phyloP scores from a whole-genome alignment of 768 basidiomycete genomes.

The Leucosporidium scottii region DNA sequence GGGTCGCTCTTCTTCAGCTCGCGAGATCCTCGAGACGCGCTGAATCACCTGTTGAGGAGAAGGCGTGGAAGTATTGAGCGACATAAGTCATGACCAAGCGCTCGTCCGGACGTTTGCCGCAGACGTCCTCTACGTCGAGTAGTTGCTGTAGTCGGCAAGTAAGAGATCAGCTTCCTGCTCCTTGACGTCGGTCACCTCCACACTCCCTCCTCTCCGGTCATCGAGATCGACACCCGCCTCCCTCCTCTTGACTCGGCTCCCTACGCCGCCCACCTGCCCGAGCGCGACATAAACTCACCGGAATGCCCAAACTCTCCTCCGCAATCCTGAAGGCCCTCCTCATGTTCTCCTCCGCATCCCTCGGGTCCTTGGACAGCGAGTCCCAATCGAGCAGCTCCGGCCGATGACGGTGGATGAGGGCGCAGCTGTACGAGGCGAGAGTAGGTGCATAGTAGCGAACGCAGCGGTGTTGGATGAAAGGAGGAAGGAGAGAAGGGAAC shows the following conservation, averaged over 20 bases:
- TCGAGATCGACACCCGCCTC: too few relatives aligned
- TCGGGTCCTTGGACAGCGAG: slow-evolving; percentile 61
- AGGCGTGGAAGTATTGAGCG: slow-evolving; percentile 95
- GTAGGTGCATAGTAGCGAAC: too few relatives aligned
- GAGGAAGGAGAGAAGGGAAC: too few relatives aligned
- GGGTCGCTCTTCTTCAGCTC: too few relatives aligned
- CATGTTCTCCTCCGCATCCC: slow-evolving; percentile 64
- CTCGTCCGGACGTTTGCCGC: slow-evolving; percentile 86
- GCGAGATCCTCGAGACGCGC: too few relatives aligned
- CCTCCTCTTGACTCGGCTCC: too few relatives aligned
- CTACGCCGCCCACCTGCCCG: too few relatives aligned
- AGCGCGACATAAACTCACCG: too few relatives aligned
- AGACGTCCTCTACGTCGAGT: slow-evolving; percentile 91
- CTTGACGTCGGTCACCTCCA: too few relatives aligned
- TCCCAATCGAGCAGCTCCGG: slow-evolving; percentile 91
- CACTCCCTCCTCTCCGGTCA: too few relatives aligned
- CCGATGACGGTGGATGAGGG: slow-evolving; percentile 92
- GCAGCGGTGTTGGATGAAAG: too few relatives aligned
- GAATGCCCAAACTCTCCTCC: slow-evolving; percentile 79
- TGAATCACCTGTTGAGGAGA: slow-evolving; percentile 81
- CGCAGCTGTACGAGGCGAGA: slow-evolving; percentile 58
- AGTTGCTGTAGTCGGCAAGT: slow-evolving; percentile 57
- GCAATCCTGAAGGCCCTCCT: slow-evolving; percentile 80
- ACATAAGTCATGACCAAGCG: slow-evolving; percentile 97
- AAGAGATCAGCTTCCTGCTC: slow-evolving; percentile 2